Evolutionary conservation across 139 green algal genomes (phyloP).

Genomic region (Edaphochlamys debaryana): DNA sequence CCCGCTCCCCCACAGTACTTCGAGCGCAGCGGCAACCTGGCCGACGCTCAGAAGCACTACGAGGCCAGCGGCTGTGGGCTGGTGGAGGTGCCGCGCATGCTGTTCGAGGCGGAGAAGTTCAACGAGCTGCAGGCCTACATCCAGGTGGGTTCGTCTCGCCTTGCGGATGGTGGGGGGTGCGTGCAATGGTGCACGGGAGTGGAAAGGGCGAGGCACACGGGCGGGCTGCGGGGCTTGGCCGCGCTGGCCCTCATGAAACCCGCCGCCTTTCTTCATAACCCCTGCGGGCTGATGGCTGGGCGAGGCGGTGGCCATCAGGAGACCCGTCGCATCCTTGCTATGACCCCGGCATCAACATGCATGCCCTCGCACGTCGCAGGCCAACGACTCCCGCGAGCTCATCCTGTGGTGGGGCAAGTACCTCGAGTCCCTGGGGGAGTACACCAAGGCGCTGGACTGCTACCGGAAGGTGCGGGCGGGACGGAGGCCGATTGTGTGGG

Average conservation of each 20-base stretch:
- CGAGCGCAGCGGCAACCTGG: constrained; percentile 64
- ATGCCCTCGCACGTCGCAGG: constrained; percentile 55
- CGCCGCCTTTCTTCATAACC: too few species aligned
- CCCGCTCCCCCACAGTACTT: constrained; percentile 46
- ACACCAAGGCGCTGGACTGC: constrained; percentile 65
- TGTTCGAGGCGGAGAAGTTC: constrained; percentile 61
- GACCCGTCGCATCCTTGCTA: too few species aligned
- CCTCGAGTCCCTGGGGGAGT: constrained; percentile 70
- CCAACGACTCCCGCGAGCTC: constrained; percentile 61
- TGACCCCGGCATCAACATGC: too few species aligned
- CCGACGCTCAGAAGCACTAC: constrained; percentile 71
- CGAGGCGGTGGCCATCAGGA: too few species aligned
- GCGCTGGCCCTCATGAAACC: too few species aligned
- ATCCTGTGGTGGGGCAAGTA: constrained; percentile 84
- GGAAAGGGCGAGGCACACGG: neutral
- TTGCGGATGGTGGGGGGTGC: constrained; percentile 7
- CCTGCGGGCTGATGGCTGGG: too few species aligned
- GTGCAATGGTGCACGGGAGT: too few species aligned
- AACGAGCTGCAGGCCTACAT: constrained; percentile 74
- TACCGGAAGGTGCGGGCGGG: constrained; percentile 66
- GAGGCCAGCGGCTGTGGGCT: constrained; percentile 52
- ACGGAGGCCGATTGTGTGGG: too few species aligned
- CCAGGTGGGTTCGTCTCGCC: constrained; percentile 16
- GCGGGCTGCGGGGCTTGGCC: constrained; percentile 37
- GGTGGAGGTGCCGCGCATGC: constrained; percentile 82